Evolutionary conservation across 2,329 filamentous ascomycete genomes (phyloP).

Genomic region (Aureobasidium sp.): DNA sequence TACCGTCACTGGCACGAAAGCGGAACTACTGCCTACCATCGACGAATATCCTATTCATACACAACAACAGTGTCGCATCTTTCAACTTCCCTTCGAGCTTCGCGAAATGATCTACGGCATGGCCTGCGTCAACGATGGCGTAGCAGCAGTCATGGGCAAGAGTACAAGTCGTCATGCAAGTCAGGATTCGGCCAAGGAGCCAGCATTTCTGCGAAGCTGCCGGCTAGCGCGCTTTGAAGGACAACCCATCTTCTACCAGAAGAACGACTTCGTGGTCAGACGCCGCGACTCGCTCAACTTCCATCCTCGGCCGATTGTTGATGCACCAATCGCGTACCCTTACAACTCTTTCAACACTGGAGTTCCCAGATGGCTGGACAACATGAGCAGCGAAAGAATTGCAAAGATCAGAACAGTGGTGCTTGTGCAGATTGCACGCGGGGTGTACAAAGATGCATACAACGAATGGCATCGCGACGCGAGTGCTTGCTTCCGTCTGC

Average conservation of each 20-base stretch:
- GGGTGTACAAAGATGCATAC: conserved; percentile 8
- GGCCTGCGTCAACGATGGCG: conserved; percentile 4
- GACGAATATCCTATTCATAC: conserved; percentile 1
- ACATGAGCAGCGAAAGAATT: conserved; percentile 8
- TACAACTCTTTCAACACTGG: conserved; percentile 6
- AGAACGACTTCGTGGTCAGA: conserved; percentile 11
- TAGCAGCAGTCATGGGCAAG: conserved; percentile 5
- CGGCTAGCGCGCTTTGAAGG: conserved; percentile 5
- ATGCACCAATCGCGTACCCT: neutral
- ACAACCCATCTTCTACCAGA: neutral
- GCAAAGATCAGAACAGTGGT: conserved; percentile 6
- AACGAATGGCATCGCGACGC: conserved; percentile 11
- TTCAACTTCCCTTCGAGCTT: conserved; percentile 10
- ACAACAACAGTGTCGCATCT: conserved; percentile 10
- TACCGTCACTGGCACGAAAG: neutral
- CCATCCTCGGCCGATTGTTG: neutral
- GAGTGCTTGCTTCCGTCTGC: conserved; percentile 7
- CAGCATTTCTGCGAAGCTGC: conserved; percentile 7
- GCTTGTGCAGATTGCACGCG: conserved; percentile 5
- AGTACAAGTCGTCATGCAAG: neutral
- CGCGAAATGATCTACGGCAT: conserved; percentile 12
- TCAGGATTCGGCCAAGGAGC: conserved; percentile 9
- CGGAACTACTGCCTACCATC: conserved; percentile 17
- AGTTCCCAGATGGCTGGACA: conserved; percentile 8
- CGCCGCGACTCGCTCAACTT: conserved; percentile 9